Evolutionary conservation across 345 rosid genomes (phyloP), one percentile per base, ranked within the genome.

Genomic region (Zanthoxylum bungeanum): DNA sequence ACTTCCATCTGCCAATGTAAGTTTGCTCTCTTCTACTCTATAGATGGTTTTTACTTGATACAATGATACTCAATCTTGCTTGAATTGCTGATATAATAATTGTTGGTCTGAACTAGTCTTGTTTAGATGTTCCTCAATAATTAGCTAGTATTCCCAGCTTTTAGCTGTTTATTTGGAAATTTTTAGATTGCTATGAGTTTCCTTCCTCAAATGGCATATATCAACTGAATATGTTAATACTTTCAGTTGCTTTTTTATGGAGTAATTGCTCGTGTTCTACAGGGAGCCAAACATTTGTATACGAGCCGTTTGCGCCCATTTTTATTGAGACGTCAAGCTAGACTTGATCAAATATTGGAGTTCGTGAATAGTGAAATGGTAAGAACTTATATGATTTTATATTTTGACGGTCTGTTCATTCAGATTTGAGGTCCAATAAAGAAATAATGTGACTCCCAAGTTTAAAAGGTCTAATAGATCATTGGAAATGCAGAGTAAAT

Each of bases 231-330:
- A 33, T 12, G 14, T 21, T 50, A 51, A 34, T 50, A 42, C 22
- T 64, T 25, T 14, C 3, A 2, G 5, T 28, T 68, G 25, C 61
- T 16, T 37, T 59, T 36, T 37, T 53, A 25, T 37, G 27, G 31
- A 33, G 39, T 21, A 46, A 63, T 51, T 64, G 16, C 58, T 75
- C 50, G 50, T 62, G 24, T 3, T 74, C 25, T 78, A 50, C 85
- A 85, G 89, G 89, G 87, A 67, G 85, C 89, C 5, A 77, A 51
- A 66, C 72, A 87, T 7, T 69, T 85, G 75, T 85, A 83, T 42
- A 56, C n/a, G 70, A 77, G 62, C 69, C 80, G 68, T 67, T 80
- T 87, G 24, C 85, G 88, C 51, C 89, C 89, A 55, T 78, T 87
- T 73, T 55, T 87, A n/a, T 52, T 83, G 76, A 76, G 77, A 78